Evolutionary conservation across 345 rosid genomes (phyloP).

Genomic region (Dipteronia dyeriana): DNA sequence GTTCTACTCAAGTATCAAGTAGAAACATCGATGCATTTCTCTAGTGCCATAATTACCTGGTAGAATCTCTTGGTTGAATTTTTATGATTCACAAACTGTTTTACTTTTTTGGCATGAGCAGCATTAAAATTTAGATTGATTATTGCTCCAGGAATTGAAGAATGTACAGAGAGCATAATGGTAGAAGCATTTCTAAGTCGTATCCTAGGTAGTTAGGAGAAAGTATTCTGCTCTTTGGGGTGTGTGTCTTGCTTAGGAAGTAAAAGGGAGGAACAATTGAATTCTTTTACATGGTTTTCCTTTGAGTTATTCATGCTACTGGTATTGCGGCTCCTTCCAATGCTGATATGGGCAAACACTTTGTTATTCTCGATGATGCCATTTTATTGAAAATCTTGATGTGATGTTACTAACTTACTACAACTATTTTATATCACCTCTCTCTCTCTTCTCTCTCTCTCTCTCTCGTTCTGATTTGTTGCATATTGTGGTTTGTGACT

Average conservation of each 20-base stretch:
- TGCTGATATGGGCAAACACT: no score
- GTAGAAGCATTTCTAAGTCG: neutral
- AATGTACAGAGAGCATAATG: neutral
- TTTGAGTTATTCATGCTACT: no score
- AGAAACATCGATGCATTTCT: neutral
- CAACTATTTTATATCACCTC: neutral
- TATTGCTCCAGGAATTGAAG: neutral
- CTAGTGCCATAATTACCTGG: neutral
- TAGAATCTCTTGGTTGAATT: neutral
- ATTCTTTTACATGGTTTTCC: no score
- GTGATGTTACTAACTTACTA: neutral
- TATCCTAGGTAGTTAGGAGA: neutral
- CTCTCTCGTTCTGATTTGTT: conserved; percentile 3
- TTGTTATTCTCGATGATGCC: no score
- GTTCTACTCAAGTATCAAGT: neutral
- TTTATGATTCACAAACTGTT: neutral
- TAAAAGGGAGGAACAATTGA: no score
- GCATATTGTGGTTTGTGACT: conserved; percentile 12
- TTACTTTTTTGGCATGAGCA: neutral
- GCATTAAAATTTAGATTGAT: neutral
- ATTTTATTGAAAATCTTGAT: neutral
- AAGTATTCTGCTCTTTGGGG: neutral
- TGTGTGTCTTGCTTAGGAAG: neutral
- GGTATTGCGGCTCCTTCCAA: no score
- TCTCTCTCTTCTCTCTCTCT: neutral